Evolutionary conservation across 371 early-diverging fungal species (phyloP), one percentile per base, ranked within the genome.

Genomic region (Mucor irregularis): DNA sequence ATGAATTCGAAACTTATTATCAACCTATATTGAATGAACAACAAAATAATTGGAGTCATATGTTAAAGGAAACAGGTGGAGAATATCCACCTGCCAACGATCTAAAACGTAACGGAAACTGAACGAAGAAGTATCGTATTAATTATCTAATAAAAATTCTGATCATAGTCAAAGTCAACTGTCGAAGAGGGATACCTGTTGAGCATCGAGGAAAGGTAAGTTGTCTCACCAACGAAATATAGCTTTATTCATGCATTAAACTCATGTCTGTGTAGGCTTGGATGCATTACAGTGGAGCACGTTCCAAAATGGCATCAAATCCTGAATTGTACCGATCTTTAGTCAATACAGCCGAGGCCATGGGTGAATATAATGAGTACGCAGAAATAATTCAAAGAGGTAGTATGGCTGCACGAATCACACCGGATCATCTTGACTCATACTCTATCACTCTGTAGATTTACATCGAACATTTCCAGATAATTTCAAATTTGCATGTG

Each of bases 381-480:
- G 71, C 85, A 4, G 87, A 87, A 46, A 62, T 87, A 14, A 88
- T 94, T 33, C 85, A 90, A 43, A 40, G 53, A 42, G 51, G 51
- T 51, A 51, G 6, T 28, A 26, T 33, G 19, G 16, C n/a, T 8
- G n/a, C n/a, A n/a, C n/a, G n/a, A n/a, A n/a, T n/a, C n/a, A n/a
- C n/a, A n/a, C n/a, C n/a, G n/a, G n/a, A n/a, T n/a, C n/a, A n/a
- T n/a, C n/a, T n/a, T n/a, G 8, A 8, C 13, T 25, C 24, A 43
- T 43, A 11, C 5, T 43, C 26, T 26, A 43, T 3, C 9, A 39
- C 16, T 8, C 3, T 21, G 21, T 6, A 77, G 93, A 93, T 66
- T 68, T 91, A 13, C 86, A 89, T 54, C 82, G 92, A 17, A 91
- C 91, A 0, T 94, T 92, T 63, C 94, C 94, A 3, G 90, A 90